phyloP scores from a whole-genome alignment of 495 filamentous ascomycete genomes.

The Xylaria venustula region DNA sequence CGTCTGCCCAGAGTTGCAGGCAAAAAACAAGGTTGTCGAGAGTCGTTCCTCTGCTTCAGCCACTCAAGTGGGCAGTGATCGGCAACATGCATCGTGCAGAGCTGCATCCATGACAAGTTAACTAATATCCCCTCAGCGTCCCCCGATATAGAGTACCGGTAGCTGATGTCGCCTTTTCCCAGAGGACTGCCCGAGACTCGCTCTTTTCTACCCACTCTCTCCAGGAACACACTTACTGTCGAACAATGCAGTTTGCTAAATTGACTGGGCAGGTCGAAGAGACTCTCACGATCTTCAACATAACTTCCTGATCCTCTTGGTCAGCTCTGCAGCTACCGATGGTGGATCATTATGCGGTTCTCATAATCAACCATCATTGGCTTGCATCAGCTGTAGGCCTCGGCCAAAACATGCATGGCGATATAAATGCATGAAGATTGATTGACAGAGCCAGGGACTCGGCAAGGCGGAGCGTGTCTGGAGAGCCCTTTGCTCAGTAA shows the following conservation, averaged over 20 bases:
- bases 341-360: background rate
- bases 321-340: background rate
- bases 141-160: no score
- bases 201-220: no score
- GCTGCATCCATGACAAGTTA: background rate
- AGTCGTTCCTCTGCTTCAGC: background rate
- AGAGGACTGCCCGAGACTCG: background rate
- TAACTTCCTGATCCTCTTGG: background rate
- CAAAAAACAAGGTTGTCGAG: background rate
- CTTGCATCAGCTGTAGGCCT: background rate
- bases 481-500: no score
- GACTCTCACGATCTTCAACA: background rate
- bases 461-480: no score
- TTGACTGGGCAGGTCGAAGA: no score
- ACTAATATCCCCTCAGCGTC: background rate
- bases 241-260: no score
- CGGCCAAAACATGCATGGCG: background rate
- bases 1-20: background rate
- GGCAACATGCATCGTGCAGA: background rate
- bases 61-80: conserved; percentile 7
- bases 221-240: no score
- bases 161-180: background rate
- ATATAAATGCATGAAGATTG: background rate
- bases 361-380: background rate
- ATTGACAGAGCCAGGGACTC: no score